These are phyloP conservation scores for Sechiopsis laciniata DNA, from an alignment of 306 rosid genomes.

Conservation along the genomic window DNA sequence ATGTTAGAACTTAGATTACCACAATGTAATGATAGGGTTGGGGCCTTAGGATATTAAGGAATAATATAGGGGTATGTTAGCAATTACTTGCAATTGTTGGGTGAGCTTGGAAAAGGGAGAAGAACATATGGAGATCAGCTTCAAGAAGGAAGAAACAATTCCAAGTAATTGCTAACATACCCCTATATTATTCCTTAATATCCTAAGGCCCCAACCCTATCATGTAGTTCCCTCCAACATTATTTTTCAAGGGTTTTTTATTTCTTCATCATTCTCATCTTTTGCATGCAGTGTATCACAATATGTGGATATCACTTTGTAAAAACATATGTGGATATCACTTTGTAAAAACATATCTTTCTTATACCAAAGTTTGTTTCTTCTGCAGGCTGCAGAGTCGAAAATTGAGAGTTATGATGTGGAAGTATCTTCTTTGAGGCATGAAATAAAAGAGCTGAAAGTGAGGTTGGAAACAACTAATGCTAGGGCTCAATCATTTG, in stretches of 20 bases:
- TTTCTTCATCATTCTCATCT: background rate
- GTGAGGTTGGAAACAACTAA: constrained; percentile 53
- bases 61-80: no score
- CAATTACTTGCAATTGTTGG: no score
- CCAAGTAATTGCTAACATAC: no score
- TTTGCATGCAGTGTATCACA: background rate
- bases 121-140: no score
- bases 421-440: constrained; percentile 53
- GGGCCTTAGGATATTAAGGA: no score
- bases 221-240: background rate
- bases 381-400: constrained; percentile 74
- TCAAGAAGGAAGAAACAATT: no score
- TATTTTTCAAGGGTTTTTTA: background rate
- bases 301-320: background rate
- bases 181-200: no score
- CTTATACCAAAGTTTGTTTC: background rate
- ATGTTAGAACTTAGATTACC: background rate
- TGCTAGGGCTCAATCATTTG: constrained; percentile 64
- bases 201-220: no score
- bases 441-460: constrained; percentile 54
- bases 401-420: constrained; percentile 67
- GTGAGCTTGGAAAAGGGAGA: no score
- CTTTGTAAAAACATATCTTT: background rate
- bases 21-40: no score
- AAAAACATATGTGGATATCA: background rate